Percentiles rank a stretch among this genome's conserved stretches.
These are phyloP conservation scores for Aurifilum marmelostoma DNA, from an alignment of 2,329 filamentous ascomycete genomes.

Conservation along the genomic window DNA sequence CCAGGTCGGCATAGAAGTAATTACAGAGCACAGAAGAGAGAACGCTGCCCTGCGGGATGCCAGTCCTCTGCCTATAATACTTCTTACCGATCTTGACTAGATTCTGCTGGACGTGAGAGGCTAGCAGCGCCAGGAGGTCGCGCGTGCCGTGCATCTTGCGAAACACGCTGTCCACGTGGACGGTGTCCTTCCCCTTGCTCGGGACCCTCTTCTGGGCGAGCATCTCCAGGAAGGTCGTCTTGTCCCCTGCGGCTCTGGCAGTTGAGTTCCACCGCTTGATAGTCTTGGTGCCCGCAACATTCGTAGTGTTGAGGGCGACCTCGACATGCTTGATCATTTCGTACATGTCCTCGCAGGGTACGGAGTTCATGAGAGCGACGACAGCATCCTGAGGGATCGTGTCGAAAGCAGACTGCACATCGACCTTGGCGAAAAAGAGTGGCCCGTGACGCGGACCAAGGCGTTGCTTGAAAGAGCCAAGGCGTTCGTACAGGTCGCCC, in stretches of 20 bases:
- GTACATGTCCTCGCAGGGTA: constrained; percentile 64
- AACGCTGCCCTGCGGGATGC: constrained; percentile 92
- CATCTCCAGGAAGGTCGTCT: constrained; percentile 48
- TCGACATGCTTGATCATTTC: constrained; percentile 75
- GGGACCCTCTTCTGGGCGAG: constrained; percentile 45
- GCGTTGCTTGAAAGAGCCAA: constrained; percentile 68
- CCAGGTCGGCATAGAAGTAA: constrained; percentile 92
- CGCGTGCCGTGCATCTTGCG: constrained; percentile 60
- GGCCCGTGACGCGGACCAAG: constrained; percentile 45
- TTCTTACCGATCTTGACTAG: constrained; percentile 87
- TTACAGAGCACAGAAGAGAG: constrained; percentile 88
- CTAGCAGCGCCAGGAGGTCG: constrained; percentile 69
- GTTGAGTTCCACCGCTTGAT: constrained; percentile 56
- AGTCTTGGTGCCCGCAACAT: constrained; percentile 40
- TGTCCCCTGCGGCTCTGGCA: constrained; percentile 50
- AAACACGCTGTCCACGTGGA: constrained; percentile 75
- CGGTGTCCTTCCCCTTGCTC: constrained; percentile 61
- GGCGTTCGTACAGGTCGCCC: constrained; percentile 73
- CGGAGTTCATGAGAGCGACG: constrained; percentile 65
- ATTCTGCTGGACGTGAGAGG: constrained; percentile 82
- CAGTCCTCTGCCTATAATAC: constrained; percentile 82
- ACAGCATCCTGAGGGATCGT: constrained; percentile 85
- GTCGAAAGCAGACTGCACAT: constrained; percentile 92
- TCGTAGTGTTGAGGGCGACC: constrained; percentile 54
- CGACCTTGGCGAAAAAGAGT: constrained; percentile 89